These are phyloP conservation scores for Cryptococcus amylolentus DNA, from an alignment of 1,284 basidiomycete species.

Conservation along the genomic window DNA sequence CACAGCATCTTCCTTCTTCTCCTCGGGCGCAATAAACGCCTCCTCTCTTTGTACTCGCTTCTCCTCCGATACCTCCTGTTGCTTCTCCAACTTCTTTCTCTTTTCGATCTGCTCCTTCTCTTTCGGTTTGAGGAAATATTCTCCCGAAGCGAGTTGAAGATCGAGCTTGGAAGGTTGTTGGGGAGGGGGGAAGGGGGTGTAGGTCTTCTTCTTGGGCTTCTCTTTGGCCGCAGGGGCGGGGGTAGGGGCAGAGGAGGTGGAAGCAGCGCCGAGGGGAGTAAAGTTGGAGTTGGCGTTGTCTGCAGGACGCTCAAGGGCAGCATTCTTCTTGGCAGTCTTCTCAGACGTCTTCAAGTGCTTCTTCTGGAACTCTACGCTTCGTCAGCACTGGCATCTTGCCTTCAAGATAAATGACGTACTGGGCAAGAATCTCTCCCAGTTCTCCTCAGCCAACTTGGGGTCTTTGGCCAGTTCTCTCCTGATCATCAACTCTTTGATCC, in stretches of 20 bases:
- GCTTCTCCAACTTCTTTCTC: conserved; percentile 55
- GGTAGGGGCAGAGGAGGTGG: conserved; percentile 14
- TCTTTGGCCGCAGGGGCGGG: conserved; percentile 2
- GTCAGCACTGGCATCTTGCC: background rate
- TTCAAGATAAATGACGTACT: conserved; percentile 43
- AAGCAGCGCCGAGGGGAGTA: conserved; percentile 15
- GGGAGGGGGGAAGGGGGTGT: conserved; percentile 97
- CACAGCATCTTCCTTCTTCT: conserved; percentile 65
- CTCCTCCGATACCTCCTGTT: conserved; percentile 67
- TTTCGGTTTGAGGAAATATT: conserved; percentile 91
- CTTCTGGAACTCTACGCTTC: conserved; percentile 71
- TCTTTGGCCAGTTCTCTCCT: conserved; percentile 97
- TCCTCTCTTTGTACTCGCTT: conserved; percentile 73
- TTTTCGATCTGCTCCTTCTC: conserved; percentile 46
- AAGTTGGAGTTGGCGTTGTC: conserved; percentile 11
- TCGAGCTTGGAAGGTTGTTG: conserved; percentile 94
- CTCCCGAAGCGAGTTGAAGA: conserved; percentile 89
- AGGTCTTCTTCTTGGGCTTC: conserved; percentile 76
- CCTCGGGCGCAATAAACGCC: conserved; percentile 75
- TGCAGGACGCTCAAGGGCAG: conserved; percentile 44
- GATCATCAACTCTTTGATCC: conserved; percentile 99
- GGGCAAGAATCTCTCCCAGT: conserved; percentile 97
- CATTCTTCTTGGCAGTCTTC: conserved; percentile 83
- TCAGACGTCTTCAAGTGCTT: conserved; percentile 86
- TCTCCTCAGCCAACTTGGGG: conserved; percentile 87